phyloP scores from a whole-genome alignment of 1,284 basidiomycete species.

The Rhodotorula sp. region DNA sequence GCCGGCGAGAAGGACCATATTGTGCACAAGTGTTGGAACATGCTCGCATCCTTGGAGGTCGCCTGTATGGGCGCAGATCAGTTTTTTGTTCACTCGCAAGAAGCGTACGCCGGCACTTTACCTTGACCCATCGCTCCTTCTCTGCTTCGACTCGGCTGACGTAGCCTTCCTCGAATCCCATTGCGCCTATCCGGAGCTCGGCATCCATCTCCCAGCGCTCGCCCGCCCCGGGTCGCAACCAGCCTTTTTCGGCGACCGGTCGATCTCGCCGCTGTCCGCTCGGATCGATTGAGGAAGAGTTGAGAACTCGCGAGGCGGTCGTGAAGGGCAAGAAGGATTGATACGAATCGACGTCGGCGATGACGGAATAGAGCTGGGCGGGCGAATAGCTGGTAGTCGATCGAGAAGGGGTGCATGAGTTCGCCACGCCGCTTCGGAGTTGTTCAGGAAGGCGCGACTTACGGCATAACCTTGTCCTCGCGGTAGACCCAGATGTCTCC shows the following conservation, averaged over 20 bases:
- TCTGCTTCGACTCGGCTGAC: conserved; percentile 76
- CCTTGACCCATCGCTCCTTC: conserved; percentile 74
- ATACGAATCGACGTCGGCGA: conserved; percentile 85
- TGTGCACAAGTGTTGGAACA: conserved; percentile 82
- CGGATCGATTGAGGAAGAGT: conserved; percentile 14
- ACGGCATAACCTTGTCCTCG: conserved; percentile 33
- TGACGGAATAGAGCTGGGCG: conserved; percentile 76
- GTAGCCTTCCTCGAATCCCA: conserved; percentile 82
- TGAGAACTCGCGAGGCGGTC: conserved; percentile 67
- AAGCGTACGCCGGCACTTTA: conserved; percentile 49
- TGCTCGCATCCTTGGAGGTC: conserved; percentile 72
- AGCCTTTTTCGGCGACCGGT: conserved; percentile 20
- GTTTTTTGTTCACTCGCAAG: not conserved
- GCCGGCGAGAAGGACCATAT: conserved; percentile 55
- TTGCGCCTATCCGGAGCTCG: conserved; percentile 84
- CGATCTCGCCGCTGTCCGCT: conserved; percentile 16
- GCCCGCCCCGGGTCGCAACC: conserved; percentile 23
- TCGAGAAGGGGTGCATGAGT: not conserved
- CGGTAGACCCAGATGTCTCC: conserved; percentile 24
- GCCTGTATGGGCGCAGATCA: conserved; percentile 60
- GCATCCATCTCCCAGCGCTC: conserved; percentile 65
- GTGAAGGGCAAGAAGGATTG: conserved; percentile 87
- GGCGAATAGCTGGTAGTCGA: conserved; percentile 60
- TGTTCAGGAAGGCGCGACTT: not conserved
- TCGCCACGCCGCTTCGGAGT: not conserved